Evolutionary conservation across 2,329 filamentous ascomycete genomes (phyloP), one percentile per base, ranked within the genome.

Genomic region (Lojkania enalia): DNA sequence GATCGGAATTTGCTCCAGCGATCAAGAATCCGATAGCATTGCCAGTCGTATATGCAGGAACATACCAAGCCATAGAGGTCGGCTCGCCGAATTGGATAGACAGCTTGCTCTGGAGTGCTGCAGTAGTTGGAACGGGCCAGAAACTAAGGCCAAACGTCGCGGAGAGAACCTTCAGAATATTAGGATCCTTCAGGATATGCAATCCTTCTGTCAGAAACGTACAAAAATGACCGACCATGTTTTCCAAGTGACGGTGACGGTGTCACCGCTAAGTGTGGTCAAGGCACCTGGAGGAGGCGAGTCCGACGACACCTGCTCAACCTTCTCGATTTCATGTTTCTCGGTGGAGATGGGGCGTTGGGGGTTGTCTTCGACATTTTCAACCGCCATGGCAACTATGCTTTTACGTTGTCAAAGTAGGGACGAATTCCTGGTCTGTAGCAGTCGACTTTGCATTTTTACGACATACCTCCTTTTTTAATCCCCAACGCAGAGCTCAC

Each of bases 1-100:
- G 61, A 61, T 78, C 76, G 2, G 74, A 75, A 52, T 77, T 77
- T 3, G 74, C 62, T 5, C 69, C 69, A 21, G 57, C 57, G 7
- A 60, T 39, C 7, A 60, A 30, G 30, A 60, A 57, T 2, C 55
- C 57, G 25, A 60, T 57, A 5, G 50, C 48, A 27, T 57, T 60
- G 11, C 48, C 52, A n/a, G 55, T 57, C 4, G 57, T 60, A 31
- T 58, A 59, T 7, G 54, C 54, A 21, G 57, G 58, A 13, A 61
- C 44, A 29, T 54, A 61, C 57, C 55, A 61, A 7, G 51, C 43
- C n/a, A 44, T 32, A 11, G 52, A 46, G 4, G 48, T 45, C 1
- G 49, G 44, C 23, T 52, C 42, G n/a, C 44, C 48, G 18, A 57
- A 56, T 14, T 37, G 27, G n/a, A 49, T 43, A 4, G 56, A 43